Base-by-base conservation (phyloP, 139 green algal species). In the Pleodorina starrii region DNA sequence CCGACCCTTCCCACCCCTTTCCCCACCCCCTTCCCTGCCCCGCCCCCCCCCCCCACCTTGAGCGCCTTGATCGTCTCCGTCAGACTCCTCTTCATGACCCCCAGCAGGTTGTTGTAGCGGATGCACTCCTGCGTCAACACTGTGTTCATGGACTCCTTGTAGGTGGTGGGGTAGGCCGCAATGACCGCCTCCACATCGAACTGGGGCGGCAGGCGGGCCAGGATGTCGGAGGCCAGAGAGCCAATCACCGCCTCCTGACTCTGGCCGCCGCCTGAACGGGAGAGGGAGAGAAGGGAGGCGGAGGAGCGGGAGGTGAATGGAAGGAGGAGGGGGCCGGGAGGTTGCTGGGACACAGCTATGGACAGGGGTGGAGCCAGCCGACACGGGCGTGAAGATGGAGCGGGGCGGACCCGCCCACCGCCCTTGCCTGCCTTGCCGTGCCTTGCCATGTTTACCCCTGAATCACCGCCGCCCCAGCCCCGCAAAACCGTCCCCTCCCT, bases 91-190 rank as follows among this genome's bases (percentile, higher is more conserved):
- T 86, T 80, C 91, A 98, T 97, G 2, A 95, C 90, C 7, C 19
- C 87, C 40, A 97, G 88, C 85, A 98, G 89, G 2, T 29, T 83
- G 89, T 98, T 98, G 94, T 97, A 98, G 27, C 91, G 85, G 85
- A 94, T 93, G 82, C 87, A 93, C 85, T 97, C 93, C 81, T 89
- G 63, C 27, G 90, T 91, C 60, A 98, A 91, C 89, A 98, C 96
- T 17, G 96, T 98, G 95, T 98, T 98, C 96, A 98, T 98, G 87
- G 84, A 94, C 93, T 98, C 93, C 69, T 94, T 78, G 94, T 98
- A 97, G 2, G 84, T 95, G 36, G 96, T 97, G 35, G 96, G 96
- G 84, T 97, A 98, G 42, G 51, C 17, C 21, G 85, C 73, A 14
- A 48, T 54, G 44, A 98, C 94, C 5, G 86, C 90, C 19, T 97